Evolutionary conservation across 192 early-diverging fungal species (phyloP), one percentile per base, ranked within the genome.

Genomic region (Coemansia sp.): DNA sequence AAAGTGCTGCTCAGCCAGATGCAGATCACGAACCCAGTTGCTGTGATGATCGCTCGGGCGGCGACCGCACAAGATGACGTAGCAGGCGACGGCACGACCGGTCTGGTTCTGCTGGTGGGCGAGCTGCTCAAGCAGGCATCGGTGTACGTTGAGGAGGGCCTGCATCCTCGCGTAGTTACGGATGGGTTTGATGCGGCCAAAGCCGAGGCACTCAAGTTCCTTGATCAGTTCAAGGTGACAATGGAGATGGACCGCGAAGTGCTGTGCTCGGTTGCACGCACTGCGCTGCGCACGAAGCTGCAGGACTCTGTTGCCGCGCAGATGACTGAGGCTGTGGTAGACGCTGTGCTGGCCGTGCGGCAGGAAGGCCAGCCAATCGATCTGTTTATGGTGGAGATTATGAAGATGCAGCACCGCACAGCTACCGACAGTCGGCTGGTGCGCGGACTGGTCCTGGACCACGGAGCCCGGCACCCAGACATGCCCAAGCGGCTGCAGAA

Each of bases 11-110:
- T 99, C 63, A 94, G 82, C 64, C 96, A 99, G 83, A 99, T 99
- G 97, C 97, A 99, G 95, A 99, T 99, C 80, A 95, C 97, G 90
- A 95, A 99, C 79, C 97, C 97, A 6, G 97, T 95, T 4, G 97
- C 97, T 21, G 90, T 92, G 60, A 99, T 99, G 97, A 97, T 99
- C 76, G 97, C 97, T 21, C 86, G 95, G 15, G 93, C 97, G n/a
- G 95, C 97, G 1, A 97, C 94, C 20, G 96, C 96, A 24, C 97
- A 99, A 81, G 97, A 99, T 82, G 97, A 99, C 67, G 89, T 98
- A 40, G 97, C 96, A 25, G 97, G 97, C 46, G 97, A 99, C 64
- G 97, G 97, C 52, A 99, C 97, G 18, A 99, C 97, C 3, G 93
- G 93, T 11, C 92, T 98, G 67, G 96, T 99, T 9, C 83, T 99